Base-by-base conservation (phyloP, 2,329 filamentous ascomycete species). In the Pleomassaria siparia region DNA sequence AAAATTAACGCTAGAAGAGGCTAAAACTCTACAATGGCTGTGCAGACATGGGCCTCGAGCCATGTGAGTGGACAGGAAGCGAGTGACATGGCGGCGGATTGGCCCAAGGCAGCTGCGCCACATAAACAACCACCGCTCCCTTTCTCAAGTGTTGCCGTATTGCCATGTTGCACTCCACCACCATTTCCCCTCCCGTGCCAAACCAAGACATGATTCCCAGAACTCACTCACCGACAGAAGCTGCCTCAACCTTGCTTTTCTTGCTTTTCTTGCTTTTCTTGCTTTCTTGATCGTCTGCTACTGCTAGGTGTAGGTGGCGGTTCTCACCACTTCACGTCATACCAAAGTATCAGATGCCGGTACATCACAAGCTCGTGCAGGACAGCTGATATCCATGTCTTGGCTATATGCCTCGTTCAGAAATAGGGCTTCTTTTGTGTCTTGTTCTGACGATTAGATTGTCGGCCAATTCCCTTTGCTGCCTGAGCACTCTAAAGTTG, bases 401-500 rank as follows among this genome's bases (percentile, higher is more conserved):
- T 49, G 9, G 33, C 28, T 15, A 46, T 32, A 30, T 47, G 8
- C 15, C 16, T 24, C 22, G 43, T 29, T 39, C 18, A 42, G 48
- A 28, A 45, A 53, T 41, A 49, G 40, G 35, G 44, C 40, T 49
- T 44, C 40, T 40, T 44, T 46, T 37, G 40, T 32, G 32, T 35
- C 54, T 36, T 39, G 20, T 26, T 42, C 40, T 49, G 35, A 35
- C 40, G 29, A 28, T 40, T 40, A 18, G 37, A 40, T 20, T 36
- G 37, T 32, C 21, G 24, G 32, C 51, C 45, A 59, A 58, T 51
- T 15, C 44, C 18, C n/a, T 47, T 53, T 55, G 50, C 49, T 48
- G 48, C 52, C 53, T 59, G 44, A 55, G 53, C 50, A 32, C 30
- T 43, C 43, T 47, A 40, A n/a, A 47, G 50, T 50, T 36, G 43